Evolutionary conservation across 805 yeast genomes (phyloP), one percentile per base, ranked within the genome.

Genomic region (Schwanniomyces vanrijiae): DNA sequence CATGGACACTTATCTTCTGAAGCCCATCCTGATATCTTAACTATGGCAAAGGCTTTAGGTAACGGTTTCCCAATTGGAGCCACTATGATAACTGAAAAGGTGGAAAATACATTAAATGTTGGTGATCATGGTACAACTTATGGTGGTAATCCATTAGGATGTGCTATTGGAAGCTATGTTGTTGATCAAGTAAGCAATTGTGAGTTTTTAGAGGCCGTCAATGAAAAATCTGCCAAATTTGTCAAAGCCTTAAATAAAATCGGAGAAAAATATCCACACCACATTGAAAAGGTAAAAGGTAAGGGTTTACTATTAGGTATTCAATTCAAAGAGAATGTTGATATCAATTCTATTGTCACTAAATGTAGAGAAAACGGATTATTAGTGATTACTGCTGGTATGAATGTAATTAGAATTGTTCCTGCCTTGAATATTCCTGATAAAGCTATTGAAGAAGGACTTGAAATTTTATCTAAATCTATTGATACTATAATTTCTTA

Each of bases 121-220:
- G 99, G 99, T 48, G 99, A 94, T 62, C 99, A 92, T 64, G 99
- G 99, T 47, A 92, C 98, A 2, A 92, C 99, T 0, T 92, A 86
- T 62, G 98, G 99, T 53, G 99, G 99, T 46, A 94, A 94, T 66
- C 98, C 98, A 46, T 73, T 94, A 52, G 98, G 90, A 4, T 77
- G 92, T 29, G 81, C 91, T 52, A 80, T 94, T 42, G 96, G 90
- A 4, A 71, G 77, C 37, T 84, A 86, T 60, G 96, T 94, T 11
- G 68, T 94, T 20, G 83, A 78, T 45, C 78, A 81, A 56, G 77
- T 94, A 38, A 76, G 90, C 11, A 69, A 84, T 42, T 66, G 74
- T 3, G 77, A 72, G 16, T 85, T 94, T 54, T 75, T 89, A 56
- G 61, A 67, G 6, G 65, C 74, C 9, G 97, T 94, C 18, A 69